These are phyloP conservation scores for Dothideomycetes sp. DNA, from an alignment of 2,329 filamentous ascomycete genomes.

Conservation along the genomic window DNA sequence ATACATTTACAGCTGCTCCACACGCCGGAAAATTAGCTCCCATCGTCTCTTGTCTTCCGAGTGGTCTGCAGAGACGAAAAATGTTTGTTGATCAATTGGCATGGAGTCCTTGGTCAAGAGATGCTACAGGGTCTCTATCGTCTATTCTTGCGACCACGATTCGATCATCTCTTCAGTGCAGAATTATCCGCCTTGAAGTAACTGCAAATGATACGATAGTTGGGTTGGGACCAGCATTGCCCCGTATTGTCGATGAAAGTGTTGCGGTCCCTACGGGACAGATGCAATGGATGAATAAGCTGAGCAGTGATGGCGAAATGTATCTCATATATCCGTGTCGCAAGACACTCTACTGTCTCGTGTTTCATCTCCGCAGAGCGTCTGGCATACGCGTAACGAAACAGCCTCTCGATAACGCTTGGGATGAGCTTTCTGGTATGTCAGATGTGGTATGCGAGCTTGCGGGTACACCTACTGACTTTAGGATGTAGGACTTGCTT, in stretches of 20 bases:
- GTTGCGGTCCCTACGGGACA: conserved; percentile 11
- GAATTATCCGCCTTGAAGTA: not conserved
- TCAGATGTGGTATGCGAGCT: not conserved
- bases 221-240: not conserved
- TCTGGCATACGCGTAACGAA: conserved; percentile 1
- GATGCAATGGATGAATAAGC: conserved; percentile 12
- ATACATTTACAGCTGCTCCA: conserved; percentile 1
- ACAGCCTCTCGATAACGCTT: conserved; percentile 29
- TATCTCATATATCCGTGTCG: conserved; percentile 4
- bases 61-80: conserved; percentile 20
- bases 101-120: conserved; percentile 28
- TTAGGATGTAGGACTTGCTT: conserved; percentile 19
- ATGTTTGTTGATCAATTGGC: conserved; percentile 23
- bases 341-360: conserved; percentile 2
- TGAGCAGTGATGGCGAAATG: conserved; percentile 1
- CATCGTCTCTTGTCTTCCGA: conserved; percentile 4
- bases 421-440: conserved; percentile 28
- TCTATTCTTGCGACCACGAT: conserved; percentile 25
- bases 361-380: not conserved
- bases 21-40: not conserved
- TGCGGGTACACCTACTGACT: not conserved
- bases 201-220: not conserved
- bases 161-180: conserved; percentile 3
- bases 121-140: conserved; percentile 10
- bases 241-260: not conserved